These are phyloP conservation scores for Quillaja saponaria DNA, from an alignment of 306 rosid species.

Conservation along the genomic window DNA sequence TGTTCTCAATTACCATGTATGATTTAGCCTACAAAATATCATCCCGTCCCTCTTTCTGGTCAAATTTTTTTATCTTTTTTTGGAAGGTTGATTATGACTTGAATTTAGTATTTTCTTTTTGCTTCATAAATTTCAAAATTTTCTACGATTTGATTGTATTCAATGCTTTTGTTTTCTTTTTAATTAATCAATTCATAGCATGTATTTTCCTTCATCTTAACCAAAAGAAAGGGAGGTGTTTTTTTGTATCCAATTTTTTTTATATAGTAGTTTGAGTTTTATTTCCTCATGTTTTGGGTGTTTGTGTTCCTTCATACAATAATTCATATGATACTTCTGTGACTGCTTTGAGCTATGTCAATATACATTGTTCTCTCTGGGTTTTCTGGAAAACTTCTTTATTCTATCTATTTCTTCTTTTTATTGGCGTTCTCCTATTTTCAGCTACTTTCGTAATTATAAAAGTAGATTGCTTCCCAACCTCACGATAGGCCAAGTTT, in stretches of 20 bases:
- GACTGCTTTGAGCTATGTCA: neutral
- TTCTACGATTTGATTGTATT: neutral
- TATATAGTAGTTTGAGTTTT: no score
- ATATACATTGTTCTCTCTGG: neutral
- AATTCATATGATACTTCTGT: neutral
- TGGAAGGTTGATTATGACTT: no score
- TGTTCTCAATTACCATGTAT: neutral
- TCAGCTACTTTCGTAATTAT: neutral
- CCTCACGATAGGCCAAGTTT: neutral
- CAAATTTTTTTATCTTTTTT: neutral
- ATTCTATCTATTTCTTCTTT: no score
- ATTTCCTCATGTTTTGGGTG: no score
- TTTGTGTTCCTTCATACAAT: neutral
- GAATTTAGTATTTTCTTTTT: neutral
- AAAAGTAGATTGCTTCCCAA: neutral
- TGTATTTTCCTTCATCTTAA: neutral
- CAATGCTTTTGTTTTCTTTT: constrained; percentile 1
- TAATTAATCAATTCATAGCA: neutral
- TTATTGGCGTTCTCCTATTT: constrained; percentile 5
- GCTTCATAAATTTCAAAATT: neutral
- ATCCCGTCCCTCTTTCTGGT: neutral
- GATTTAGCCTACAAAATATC: neutral
- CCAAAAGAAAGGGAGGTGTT: no score
- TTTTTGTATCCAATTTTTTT: no score
- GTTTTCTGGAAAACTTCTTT: neutral